These are phyloP conservation scores for Aspergillus tamarii DNA, from an alignment of 2,329 filamentous ascomycete species.

Conservation along the genomic window DNA sequence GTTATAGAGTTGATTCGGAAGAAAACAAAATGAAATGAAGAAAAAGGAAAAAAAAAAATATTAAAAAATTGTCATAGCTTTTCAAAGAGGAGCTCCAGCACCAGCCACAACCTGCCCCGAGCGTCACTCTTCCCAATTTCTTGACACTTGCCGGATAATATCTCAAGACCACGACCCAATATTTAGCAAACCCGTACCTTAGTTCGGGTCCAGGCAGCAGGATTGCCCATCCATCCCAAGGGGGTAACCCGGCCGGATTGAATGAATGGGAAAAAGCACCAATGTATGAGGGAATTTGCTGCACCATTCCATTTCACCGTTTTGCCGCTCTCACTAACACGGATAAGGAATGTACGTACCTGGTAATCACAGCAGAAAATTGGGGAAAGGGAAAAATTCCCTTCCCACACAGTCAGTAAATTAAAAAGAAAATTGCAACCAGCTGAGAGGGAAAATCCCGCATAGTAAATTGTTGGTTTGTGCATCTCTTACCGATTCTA, in stretches of 20 bases:
- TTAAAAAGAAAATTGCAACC: not conserved
- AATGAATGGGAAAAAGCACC: not conserved
- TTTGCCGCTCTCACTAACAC: constrained; percentile 19
- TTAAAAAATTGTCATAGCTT: not conserved
- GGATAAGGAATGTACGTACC: constrained; percentile 20
- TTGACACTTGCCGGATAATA: not conserved
- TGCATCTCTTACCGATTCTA: not conserved
- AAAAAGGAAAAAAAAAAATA: not conserved
- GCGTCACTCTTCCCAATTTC: not conserved
- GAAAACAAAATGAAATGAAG: not conserved
- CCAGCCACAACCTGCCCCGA: not conserved
- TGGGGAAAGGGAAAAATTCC: not conserved
- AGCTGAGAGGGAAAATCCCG: constrained; percentile 1
- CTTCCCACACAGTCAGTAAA: not conserved
- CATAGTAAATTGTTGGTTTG: not conserved
- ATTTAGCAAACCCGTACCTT: not conserved
- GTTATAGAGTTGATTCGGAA: not conserved
- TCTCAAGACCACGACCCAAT: not conserved
- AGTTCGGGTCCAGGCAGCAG: constrained; percentile 2
- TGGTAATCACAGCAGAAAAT: not conserved
- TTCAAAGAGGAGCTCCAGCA: not conserved
- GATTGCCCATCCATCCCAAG: constrained; percentile 4
- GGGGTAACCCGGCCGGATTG: constrained; percentile 2
- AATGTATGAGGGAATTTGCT: constrained; percentile 30
- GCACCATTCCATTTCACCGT: constrained; percentile 9